These are phyloP conservation scores for Aureobasidium sp. DNA, from an alignment of 2,329 filamentous ascomycete species.

Conservation along the genomic window DNA sequence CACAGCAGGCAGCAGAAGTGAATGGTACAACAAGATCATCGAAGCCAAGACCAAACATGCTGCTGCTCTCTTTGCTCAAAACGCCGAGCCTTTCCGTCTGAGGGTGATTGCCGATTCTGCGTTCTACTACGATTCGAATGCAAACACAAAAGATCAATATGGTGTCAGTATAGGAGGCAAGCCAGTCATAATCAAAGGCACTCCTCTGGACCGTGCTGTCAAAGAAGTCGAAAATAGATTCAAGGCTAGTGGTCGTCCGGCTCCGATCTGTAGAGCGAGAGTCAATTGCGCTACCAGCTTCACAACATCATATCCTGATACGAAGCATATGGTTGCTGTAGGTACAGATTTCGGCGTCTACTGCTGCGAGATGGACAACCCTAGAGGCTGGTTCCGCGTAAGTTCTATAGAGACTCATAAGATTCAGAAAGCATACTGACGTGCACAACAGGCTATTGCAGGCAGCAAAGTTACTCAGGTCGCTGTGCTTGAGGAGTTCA, in stretches of 20 bases:
- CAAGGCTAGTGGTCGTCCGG: conserved; percentile 55
- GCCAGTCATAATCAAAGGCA: conserved; percentile 76
- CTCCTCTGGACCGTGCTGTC: conserved; percentile 84
- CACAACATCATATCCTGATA: conserved; percentile 58
- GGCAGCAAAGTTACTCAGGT: conserved; percentile 78
- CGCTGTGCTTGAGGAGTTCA: conserved; percentile 91
- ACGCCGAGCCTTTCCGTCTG: conserved; percentile 89
- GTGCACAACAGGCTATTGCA: conserved; percentile 57
- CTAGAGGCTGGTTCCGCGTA: conserved; percentile 84
- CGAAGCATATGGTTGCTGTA: conserved; percentile 77
- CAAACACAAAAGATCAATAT: conserved; percentile 28
- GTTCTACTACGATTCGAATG: conserved; percentile 67
- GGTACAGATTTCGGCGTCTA: conserved; percentile 94
- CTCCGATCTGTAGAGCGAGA: conserved; percentile 70
- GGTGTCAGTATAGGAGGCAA: conserved; percentile 44
- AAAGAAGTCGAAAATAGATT: conserved; percentile 76
- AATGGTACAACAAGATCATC: conserved; percentile 91
- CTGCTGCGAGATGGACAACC: conserved; percentile 79
- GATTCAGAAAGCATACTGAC: conserved; percentile 23
- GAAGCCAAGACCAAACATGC: conserved; percentile 93
- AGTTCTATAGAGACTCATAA: conserved; percentile 27
- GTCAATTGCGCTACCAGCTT: conserved; percentile 95
- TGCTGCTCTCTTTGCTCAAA: conserved; percentile 77
- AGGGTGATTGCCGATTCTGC: conserved; percentile 87
- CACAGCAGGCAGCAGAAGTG: conserved; percentile 62